A percentile compares a stretch with the other conserved stretches of the same genome.
Evolutionary conservation across 2,329 filamentous ascomycete species (phyloP).

Genomic region (Fusarium veterinarium): DNA sequence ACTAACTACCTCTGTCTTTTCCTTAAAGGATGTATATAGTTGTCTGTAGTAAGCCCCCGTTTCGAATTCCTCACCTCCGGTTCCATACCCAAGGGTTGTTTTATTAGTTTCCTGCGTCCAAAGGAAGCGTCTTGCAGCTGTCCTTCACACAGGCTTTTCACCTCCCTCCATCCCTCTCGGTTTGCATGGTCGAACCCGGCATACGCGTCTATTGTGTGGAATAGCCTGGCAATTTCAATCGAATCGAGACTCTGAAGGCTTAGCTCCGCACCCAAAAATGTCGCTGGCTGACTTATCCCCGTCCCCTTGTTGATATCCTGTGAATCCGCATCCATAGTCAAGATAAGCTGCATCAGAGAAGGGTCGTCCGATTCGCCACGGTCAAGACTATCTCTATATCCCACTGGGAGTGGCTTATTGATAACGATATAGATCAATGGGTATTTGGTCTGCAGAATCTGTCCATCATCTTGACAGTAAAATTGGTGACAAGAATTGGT

Average conservation of each 20-base stretch:
- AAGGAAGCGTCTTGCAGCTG: background rate
- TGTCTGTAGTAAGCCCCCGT: fast-evolving
- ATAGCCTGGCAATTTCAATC: fast-evolving
- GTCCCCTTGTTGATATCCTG: background rate
- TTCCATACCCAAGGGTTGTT: fast-evolving
- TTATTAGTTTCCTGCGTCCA: background rate
- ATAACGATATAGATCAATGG: background rate
- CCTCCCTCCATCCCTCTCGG: background rate
- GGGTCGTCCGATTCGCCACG: too few relatives aligned
- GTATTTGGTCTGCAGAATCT: fast-evolving
- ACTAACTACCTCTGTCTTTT: background rate
- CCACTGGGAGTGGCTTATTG: too few relatives aligned
- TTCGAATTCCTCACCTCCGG: fast-evolving
- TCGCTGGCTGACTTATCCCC: background rate
- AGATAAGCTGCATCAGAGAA: background rate
- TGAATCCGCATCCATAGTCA: background rate
- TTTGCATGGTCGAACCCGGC: fast-evolving
- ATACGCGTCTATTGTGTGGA: fast-evolving
- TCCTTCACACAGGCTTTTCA: fast-evolving
- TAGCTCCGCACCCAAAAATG: background rate
- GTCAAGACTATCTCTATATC: too few relatives aligned
- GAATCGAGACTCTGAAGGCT: background rate
- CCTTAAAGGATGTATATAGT: background rate
- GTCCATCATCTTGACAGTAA: fast-evolving
- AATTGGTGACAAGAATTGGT: too few relatives aligned